A percentile compares a stretch with the other conserved stretches of the same genome.
These are phyloP conservation scores for Pythium diclinum DNA, from an alignment of 352 stramenopile genomes.

Conservation along the genomic window DNA sequence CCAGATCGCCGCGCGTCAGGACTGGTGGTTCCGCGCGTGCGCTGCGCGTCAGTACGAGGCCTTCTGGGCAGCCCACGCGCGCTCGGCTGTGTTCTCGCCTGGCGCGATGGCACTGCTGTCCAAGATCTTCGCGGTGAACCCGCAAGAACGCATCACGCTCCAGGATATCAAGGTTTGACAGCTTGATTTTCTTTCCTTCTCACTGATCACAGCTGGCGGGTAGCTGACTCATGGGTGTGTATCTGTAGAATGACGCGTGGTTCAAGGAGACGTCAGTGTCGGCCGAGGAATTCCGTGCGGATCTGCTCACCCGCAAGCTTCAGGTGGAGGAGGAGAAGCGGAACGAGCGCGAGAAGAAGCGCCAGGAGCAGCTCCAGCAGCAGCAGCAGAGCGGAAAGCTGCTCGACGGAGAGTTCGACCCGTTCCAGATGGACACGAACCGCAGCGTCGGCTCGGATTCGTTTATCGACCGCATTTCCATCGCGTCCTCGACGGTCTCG, in stretches of 20 bases:
- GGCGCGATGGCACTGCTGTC: slow-evolving; percentile 71
- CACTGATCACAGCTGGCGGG: neutral
- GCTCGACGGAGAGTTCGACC: slow-evolving; percentile 56
- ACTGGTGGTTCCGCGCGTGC: slow-evolving; percentile 89
- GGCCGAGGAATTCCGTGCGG: slow-evolving; percentile 40
- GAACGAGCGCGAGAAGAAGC: slow-evolving; percentile 60
- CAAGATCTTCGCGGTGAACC: slow-evolving; percentile 67
- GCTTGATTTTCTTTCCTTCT: neutral
- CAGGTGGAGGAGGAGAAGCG: slow-evolving; percentile 71
- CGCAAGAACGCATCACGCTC: slow-evolving; percentile 72
- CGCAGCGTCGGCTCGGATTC: slow-evolving; percentile 45
- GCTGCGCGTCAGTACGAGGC: slow-evolving; percentile 69
- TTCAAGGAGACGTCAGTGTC: slow-evolving; percentile 48
- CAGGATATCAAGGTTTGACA: slow-evolving; percentile 61
- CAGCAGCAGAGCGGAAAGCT: slow-evolving; percentile 40
- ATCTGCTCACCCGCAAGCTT: slow-evolving; percentile 58
- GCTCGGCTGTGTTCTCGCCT: slow-evolving; percentile 68
- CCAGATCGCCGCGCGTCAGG: slow-evolving; percentile 80
- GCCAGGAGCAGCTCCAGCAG: slow-evolving; percentile 40
- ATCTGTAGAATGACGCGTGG: slow-evolving; percentile 50
- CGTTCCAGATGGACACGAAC: slow-evolving; percentile 43
- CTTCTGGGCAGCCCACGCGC: slow-evolving; percentile 74
- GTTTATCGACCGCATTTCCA: slow-evolving; percentile 27
- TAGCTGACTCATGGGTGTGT: neutral
- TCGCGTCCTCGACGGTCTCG: slow-evolving; percentile 25